Evolutionary conservation across 805 yeast species (phyloP).

Genomic region (Metschnikowia orientalis): DNA sequence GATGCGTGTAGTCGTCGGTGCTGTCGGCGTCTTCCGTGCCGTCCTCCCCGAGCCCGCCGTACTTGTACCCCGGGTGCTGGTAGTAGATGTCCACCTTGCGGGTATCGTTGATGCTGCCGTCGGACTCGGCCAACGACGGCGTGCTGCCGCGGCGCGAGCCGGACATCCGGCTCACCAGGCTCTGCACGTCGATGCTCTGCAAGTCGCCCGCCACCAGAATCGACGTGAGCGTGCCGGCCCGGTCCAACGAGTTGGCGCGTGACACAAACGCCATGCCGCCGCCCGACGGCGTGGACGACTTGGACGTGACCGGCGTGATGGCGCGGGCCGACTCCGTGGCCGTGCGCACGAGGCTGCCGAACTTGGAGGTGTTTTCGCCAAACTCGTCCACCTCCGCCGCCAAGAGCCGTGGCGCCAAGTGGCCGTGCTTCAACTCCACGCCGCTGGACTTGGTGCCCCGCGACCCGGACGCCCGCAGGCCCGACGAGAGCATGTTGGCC

Average conservation of each 20-base stretch:
- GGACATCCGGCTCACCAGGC: slow-evolving; percentile 17
- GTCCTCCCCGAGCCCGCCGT: slow-evolving; percentile 20
- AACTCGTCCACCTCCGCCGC: slow-evolving; percentile 71
- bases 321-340: not conserved
- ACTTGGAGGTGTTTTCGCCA: slow-evolving; percentile 12
- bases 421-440: slow-evolving; percentile 59
- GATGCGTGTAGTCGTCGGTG: slow-evolving; percentile 7
- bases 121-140: slow-evolving; percentile 23
- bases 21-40: slow-evolving; percentile 21
- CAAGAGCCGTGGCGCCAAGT: slow-evolving; percentile 57
- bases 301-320: slow-evolving; percentile 13
- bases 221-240: slow-evolving; percentile 31
- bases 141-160: slow-evolving; percentile 20
- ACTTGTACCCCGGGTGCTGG: slow-evolving; percentile 39
- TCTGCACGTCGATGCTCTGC: slow-evolving; percentile 20
- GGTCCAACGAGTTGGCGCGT: slow-evolving; percentile 26
- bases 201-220: slow-evolving; percentile 12
- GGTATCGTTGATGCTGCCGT: slow-evolving; percentile 28
- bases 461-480: slow-evolving; percentile 7
- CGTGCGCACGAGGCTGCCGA: slow-evolving; percentile 6
- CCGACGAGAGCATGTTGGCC: slow-evolving; percentile 4
- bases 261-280: slow-evolving; percentile 15
- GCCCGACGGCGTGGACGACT: slow-evolving; percentile 14
- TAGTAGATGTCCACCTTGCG: slow-evolving; percentile 30
- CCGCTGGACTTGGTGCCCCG: slow-evolving; percentile 36